phyloP scores from a whole-genome alignment of 2,329 filamentous ascomycete species.

The Pezicula carpinea region DNA sequence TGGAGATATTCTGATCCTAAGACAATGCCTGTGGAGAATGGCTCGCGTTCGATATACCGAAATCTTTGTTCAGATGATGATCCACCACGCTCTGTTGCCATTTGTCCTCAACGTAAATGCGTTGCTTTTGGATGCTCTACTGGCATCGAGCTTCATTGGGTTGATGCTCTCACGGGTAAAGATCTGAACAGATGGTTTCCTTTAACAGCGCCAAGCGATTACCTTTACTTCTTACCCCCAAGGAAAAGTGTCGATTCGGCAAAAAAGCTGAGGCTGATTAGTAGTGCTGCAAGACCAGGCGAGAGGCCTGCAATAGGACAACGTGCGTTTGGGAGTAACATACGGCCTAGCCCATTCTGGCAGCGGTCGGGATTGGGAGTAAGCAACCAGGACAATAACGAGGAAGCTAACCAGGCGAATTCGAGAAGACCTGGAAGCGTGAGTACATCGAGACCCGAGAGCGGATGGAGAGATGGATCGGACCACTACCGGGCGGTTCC shows the following conservation, averaged over 20 bases:
- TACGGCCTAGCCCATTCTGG: constrained; percentile 22
- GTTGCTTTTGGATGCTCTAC: constrained; percentile 61
- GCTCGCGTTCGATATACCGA: constrained; percentile 31
- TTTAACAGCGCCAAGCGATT: constrained; percentile 47
- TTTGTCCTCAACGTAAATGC: constrained; percentile 60
- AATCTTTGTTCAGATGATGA: constrained; percentile 57
- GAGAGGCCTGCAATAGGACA: constrained; percentile 21
- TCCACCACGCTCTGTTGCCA: constrained; percentile 58
- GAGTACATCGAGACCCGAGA: constrained; percentile 8
- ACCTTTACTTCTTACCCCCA: constrained; percentile 55
- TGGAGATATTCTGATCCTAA: background rate
- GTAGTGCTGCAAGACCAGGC: constrained; percentile 47
- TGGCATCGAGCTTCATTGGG: constrained; percentile 60
- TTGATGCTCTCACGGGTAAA: constrained; percentile 40
- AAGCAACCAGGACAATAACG: constrained; percentile 7
- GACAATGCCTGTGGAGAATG: constrained; percentile 28
- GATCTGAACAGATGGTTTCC: constrained; percentile 52
- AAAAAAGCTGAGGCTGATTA: constrained; percentile 57
- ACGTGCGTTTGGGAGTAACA: constrained; percentile 21
- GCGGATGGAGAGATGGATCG: constrained; percentile 24
- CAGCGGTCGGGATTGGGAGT: constrained; percentile 13
- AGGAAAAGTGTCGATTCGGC: constrained; percentile 45
- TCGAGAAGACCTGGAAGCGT: constrained; percentile 12
- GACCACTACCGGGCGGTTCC: constrained; percentile 62
- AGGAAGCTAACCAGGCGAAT: constrained; percentile 9